Conservation (phyloP, 1,139 yeast species). For the Taphrina confusa region DNA sequence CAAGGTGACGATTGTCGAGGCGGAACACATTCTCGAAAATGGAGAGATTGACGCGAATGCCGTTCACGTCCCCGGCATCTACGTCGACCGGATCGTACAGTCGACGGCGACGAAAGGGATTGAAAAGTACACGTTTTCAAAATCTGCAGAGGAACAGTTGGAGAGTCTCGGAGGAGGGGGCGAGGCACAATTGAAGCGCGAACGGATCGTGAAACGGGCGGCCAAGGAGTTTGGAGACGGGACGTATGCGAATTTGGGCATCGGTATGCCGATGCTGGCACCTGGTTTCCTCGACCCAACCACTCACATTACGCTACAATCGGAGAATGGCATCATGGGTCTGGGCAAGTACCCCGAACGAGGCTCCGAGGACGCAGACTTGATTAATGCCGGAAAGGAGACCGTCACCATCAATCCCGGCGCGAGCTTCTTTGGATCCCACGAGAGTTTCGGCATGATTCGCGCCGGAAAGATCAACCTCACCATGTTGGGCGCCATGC, state of each 20-base stretch:
- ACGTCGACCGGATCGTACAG: slow-evolving; percentile 51
- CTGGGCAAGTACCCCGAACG: slow-evolving; percentile 54
- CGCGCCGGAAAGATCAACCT: slow-evolving; percentile 54
- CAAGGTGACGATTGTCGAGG: slow-evolving; percentile 54
- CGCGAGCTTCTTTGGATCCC: slow-evolving; percentile 55
- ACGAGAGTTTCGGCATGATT: slow-evolving; percentile 56
- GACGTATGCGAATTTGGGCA: slow-evolving; percentile 53
- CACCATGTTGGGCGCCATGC: slow-evolving; percentile 56
- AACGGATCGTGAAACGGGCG: slow-evolving; percentile 52
- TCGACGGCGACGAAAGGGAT: slow-evolving; percentile 52
- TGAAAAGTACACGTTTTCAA: slow-evolving; percentile 44
- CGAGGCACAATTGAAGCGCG: slow-evolving; percentile 44
- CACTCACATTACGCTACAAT: slow-evolving; percentile 52
- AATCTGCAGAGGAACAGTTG: slow-evolving; percentile 8
- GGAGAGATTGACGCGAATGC: slow-evolving; percentile 54
- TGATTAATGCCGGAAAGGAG: slow-evolving; percentile 58
- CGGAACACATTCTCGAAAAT: slow-evolving; percentile 55
- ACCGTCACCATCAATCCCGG: slow-evolving; percentile 54
- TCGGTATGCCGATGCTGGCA: slow-evolving; percentile 56
- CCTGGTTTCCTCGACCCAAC: slow-evolving; percentile 50
- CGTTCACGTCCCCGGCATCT: slow-evolving; percentile 54
- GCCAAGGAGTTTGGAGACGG: slow-evolving; percentile 50
- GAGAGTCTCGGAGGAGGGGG: slow-evolving; percentile 32
- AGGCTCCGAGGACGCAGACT: slow-evolving; percentile 54
- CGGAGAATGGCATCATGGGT: slow-evolving; percentile 56